Conservation (phyloP, 306 rosid genomes). For the Erythrophleum fordii region DNA sequence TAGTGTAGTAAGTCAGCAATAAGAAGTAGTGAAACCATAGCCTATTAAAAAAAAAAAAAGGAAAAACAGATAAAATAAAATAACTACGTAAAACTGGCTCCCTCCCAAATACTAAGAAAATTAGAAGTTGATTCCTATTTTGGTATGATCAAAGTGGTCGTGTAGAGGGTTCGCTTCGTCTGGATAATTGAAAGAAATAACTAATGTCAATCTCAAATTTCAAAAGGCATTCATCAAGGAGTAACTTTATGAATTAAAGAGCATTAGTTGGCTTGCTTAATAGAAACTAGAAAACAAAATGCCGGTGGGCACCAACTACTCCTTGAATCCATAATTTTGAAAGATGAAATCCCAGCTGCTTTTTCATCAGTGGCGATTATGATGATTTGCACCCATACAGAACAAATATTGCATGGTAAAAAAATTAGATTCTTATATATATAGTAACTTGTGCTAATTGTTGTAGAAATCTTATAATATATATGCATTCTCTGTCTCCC, state of each 20-base stretch:
- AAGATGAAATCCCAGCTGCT: slow-evolving; percentile 42
- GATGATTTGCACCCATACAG: slow-evolving; percentile 38
- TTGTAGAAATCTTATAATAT: neutral
- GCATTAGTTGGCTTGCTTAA: slow-evolving; percentile 32
- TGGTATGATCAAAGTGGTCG: slow-evolving; percentile 82
- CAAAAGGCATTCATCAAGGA: slow-evolving; percentile 16
- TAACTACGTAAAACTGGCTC: slow-evolving; percentile 16
- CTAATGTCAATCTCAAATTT: slow-evolving; percentile 35
- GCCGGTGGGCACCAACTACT: slow-evolving; percentile 38
- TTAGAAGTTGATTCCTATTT: slow-evolving; percentile 88
- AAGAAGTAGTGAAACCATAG: slow-evolving; percentile 38
- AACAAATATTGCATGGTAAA: slow-evolving; percentile 8
- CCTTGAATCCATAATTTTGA: slow-evolving; percentile 37
- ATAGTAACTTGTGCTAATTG: neutral
- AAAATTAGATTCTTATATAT: neutral
- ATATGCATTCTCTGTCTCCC: neutral
- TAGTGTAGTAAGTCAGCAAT: slow-evolving; percentile 42
- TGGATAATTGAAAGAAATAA: slow-evolving; percentile 46
- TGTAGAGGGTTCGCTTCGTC: slow-evolving; percentile 68
- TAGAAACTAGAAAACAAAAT: slow-evolving; percentile 27
- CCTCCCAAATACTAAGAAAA: slow-evolving; percentile 63
- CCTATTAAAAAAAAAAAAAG: too few species aligned
- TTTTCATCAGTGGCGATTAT: slow-evolving; percentile 31
- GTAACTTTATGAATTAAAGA: slow-evolving; percentile 53
- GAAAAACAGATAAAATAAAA: slow-evolving; percentile 6